These are phyloP conservation scores for Aspergillus ochraceus DNA, from an alignment of 2,329 filamentous ascomycete genomes.

Conservation along the genomic window DNA sequence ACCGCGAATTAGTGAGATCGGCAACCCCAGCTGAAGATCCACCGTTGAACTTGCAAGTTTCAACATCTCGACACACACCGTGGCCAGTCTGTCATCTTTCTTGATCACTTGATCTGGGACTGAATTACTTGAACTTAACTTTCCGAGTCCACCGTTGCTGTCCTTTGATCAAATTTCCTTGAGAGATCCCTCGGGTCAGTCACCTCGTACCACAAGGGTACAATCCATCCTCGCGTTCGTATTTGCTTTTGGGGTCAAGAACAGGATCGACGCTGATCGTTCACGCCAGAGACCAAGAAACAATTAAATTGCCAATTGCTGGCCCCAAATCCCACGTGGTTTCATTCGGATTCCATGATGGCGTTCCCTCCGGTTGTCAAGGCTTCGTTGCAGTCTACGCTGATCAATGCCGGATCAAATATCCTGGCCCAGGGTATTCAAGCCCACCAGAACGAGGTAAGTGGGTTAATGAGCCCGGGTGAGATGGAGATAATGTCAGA, in stretches of 20 bases:
- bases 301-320: background rate
- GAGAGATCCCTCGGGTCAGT: background rate
- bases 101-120: background rate
- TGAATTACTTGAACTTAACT: background rate
- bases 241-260: background rate
- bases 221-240: background rate
- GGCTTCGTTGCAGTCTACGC: constrained; percentile 55
- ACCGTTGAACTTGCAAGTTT: background rate
- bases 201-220: background rate
- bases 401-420: constrained; percentile 56
- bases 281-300: background rate
- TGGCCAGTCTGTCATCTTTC: too few species aligned
- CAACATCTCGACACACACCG: background rate
- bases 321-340: background rate
- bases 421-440: constrained; percentile 56
- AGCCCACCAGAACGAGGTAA: constrained; percentile 49
- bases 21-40: background rate
- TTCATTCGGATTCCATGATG: constrained; percentile 16
- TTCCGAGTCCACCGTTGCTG: background rate
- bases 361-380: constrained; percentile 50
- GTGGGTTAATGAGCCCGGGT: too few species aligned
- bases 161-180: background rate
- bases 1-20: background rate
- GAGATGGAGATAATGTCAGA: background rate
- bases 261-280: background rate